Evolutionary conservation across 2,329 filamentous ascomycete genomes (phyloP), one percentile per base, ranked within the genome.

Genomic region (Trichophyton simii): DNA sequence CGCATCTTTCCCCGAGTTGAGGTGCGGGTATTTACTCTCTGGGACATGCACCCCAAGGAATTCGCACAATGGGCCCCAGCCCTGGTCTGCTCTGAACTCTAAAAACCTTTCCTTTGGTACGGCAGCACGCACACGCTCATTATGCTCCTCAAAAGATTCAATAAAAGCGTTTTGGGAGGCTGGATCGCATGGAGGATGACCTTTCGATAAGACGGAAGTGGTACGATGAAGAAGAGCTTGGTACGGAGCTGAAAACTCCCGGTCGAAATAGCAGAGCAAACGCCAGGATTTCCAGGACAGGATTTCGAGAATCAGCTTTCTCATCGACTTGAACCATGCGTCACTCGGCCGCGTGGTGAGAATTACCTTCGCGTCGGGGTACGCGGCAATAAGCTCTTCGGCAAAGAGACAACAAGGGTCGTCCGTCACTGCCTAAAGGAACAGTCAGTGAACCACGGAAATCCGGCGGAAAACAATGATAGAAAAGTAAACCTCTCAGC

Each of bases 281-380:
- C 7, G 20, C 46, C 46, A 52, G 22, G 46, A 52, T 31, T 25
- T 52, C 46, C 46, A 52, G 9, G 46, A 52, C 9, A 52, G 13
- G 13, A 52, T 52, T 15, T 52, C 46, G 46, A 52, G 46, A 31
- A 52, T 52, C 11, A 52, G 20, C 11, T 52, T 52, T 25, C 31
- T 22, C 46, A 52, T 52, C 9, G 46, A 52, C 46, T n/a, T 52
- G 46, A 52, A 22, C 83, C 85, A 87, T 44, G 82, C 81, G 70
- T 87, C 79, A 44, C 87, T 82, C 61, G 87, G 83, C 54, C 85
- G 81, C 62, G 80, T 85, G 13, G 83, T 86, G 64, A 89, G 76
- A 58, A 89, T 80, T 58, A 88, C 82, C 72, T 88, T 88, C 62
- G 86, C 86, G 61, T 88, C 83, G 1, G 86, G 86, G 70, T 88